Evolutionary conservation across 805 yeast genomes (phyloP).

Genomic region (Komagataella mondaviorum): DNA sequence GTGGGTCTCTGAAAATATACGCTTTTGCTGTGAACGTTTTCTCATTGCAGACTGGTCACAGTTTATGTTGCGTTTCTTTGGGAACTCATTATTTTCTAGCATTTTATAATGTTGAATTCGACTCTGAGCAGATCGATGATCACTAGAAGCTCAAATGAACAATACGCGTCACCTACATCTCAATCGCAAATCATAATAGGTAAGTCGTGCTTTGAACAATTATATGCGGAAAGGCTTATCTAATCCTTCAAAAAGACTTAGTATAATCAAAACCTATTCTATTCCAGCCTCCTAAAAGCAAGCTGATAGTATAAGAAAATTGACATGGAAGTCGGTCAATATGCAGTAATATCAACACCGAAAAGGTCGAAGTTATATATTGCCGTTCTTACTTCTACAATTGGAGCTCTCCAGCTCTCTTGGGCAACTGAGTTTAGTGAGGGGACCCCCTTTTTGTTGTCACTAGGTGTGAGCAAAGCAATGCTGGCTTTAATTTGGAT

Average conservation of each 20-base stretch:
- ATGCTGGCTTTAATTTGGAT: constrained; percentile 47
- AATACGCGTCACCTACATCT: background rate
- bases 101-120: background rate
- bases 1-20: background rate
- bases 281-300: background rate
- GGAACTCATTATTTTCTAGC: background rate
- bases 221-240: background rate
- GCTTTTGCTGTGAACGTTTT: background rate
- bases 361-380: constrained; percentile 29
- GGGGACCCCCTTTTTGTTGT: constrained; percentile 47
- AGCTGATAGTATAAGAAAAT: background rate
- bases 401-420: constrained; percentile 49
- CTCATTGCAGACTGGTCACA: background rate
- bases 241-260: background rate
- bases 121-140: background rate
- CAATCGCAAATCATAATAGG: background rate
- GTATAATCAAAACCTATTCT: background rate
- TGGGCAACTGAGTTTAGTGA: constrained; percentile 58
- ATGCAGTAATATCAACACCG: constrained; percentile 18
- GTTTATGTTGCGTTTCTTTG: background rate
- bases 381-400: constrained; percentile 27
- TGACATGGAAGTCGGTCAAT: background rate
- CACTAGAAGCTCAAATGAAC: background rate
- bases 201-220: background rate
- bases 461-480: constrained; percentile 47